Evolutionary conservation across 306 rosid species (phyloP), one percentile per base, ranked within the genome.

Genomic region (Mucuna pruriens): DNA sequence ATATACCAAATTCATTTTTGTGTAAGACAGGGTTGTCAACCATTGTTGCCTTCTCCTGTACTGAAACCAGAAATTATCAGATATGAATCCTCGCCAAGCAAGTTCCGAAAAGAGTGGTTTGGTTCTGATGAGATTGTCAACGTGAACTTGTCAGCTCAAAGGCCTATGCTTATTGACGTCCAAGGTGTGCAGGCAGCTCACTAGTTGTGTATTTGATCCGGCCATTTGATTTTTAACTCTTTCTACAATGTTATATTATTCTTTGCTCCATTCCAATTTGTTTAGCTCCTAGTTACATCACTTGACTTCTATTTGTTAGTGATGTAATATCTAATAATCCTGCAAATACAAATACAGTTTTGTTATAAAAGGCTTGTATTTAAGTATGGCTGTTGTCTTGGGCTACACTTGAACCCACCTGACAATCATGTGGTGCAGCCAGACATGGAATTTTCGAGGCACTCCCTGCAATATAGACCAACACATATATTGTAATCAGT

Each of bases 171-270:
- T 71, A 39, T 79, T 54, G 92, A 85, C 40, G 55, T 80, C 39
- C 89, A 88, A 88, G 94, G 99, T 93, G 87, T 81, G 97, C 17
- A 31, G 23, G 90, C 61, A 51, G 31, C 61, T 78, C 12, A 31
- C 13, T 77, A 71, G 54, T 71, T 76, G 46, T 75, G 72, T 83
- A 61, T 76, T 66, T 80, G 71, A 48, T 76, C 33, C 63, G 6
- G 10, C 63, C 36, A 75, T 83, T 62, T 54, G 62, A 31, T 79
- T 64, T 39, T 74, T 85, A 26, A 39, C 77, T 49, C 2, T 17
- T 64, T 78, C 25, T 36, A 4, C 46, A 17, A 15, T 55, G 51
- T 64, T 71, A 23, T 22, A 17, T 52, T 51, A 12, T 70, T 52
- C 44, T 45, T 63, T 23, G 22, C 20, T 44, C 15, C 3, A 13